Evolutionary conservation across 2,329 filamentous ascomycete genomes (phyloP), one percentile per base, ranked within the genome.

Genomic region (Nigrospora osmanthi): DNA sequence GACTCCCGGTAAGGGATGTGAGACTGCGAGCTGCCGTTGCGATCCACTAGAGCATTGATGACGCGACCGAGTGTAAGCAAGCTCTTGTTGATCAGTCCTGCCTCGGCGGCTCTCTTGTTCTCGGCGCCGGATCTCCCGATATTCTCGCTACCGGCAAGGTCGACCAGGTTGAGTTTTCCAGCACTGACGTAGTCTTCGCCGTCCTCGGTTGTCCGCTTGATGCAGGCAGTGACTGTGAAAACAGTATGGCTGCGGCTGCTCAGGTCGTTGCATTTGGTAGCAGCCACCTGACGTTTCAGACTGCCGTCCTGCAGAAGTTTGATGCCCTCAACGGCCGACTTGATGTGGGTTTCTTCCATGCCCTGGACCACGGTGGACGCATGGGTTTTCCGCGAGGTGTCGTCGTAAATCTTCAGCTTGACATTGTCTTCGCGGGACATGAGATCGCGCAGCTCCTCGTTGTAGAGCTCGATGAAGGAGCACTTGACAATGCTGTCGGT

Each of bases 251-350:
- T 95, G 63, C 93, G 83, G 56, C 90, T 96, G 66, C 90, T 96
- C 45, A 97, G 80, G 57, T 98, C 93, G 63, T 98, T 98, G 77
- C 93, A 98, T 66, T 97, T 97, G n/a, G 93, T 98, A 4, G 94
- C 89, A 6, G 93, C 94, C n/a, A 98, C 93, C 65, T 98, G 93
- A 41, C 93, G 85, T 66, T 90, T 95, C 67, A 93, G 76, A 64
- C 89, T 96, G 50, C 93, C 94, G 51, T 85, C 78, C 56, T 93
- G 88, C 38, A 98, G 78, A 50, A 96, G 76, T 65, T 87, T 86
- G 65, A 98, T 90, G 49, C 93, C 93, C 42, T 89, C 85, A 12
- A 79, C 75, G 0, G 93, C 90, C 51, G 74, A 86, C 59, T 87
- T 87, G 57, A 98, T 95, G 62, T 95, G 87, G 7, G 86, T 85